Base-by-base conservation (phyloP, 164 flowering plant genomes). In the Hamamelis virginiana region DNA sequence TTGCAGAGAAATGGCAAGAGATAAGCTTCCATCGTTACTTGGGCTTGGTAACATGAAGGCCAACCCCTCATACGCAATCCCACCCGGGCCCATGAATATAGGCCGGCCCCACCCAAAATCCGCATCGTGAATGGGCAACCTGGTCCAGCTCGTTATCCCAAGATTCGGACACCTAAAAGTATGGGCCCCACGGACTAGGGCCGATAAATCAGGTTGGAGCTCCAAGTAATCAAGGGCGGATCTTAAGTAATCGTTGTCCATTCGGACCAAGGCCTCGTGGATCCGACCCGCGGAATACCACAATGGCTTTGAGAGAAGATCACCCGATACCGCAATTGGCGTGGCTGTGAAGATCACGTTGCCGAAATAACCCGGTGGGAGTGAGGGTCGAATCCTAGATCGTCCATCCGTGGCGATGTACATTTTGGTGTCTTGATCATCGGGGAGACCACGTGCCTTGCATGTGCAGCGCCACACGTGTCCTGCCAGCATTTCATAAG, bases 21-120 rank as follows among this genome's bases (percentile, higher is more conserved):
- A 84, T 15, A 86, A 62, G 81, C 88, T 83, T 15, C 92, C 95
- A 70, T 90, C 96, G n/a, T 80, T 70, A 6, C 51, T 51, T 6
- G 88, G 74, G 67, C 91, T 87, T 1, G 91, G 92, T 9, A 89
- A 50, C 8, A 87, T 48, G 56, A 76, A 87, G 0, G 89, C 81
- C 41, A 82, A 59, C 0, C 97, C 97, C 59, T 89, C 94, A 47
- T 67, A 84, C 0, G 83, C 69, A 19, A 91, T 82, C 26, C 83
- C 85, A 9, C 85, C 92, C 0, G 89, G 90, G 0, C 94, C 92
- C 90, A 88, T 82, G 53, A 84, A 89, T 23, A 81, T 74, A 8
- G 94, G 97, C 21, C 85, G 62, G 0, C 94, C 94, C 94, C 91
- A 89, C 8, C 95, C 97, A 25, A 91, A 89, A 68, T 91, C 94